Base-by-base conservation (phyloP, 345 rosid species). In the Passiflora organensis region DNA sequence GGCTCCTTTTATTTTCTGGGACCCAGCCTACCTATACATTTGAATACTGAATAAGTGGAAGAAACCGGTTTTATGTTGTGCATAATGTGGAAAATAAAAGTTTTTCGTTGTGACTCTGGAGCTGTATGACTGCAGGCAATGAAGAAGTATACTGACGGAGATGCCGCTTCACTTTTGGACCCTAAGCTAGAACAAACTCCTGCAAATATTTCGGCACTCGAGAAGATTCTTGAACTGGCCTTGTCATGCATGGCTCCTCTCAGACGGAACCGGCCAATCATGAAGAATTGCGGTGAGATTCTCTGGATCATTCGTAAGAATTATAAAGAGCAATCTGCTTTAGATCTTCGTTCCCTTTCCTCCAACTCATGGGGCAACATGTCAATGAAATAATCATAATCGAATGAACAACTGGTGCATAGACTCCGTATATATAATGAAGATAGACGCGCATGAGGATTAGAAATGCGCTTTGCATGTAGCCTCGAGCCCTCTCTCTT, bases 231-330 rank as follows among this genome's bases (percentile, higher is more conserved):
- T 25, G 96, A 93, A 68, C 80, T 89, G 47, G 81, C 95, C 34
- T 68, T 80, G 43, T 85, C 71, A 32, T 91, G 98, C 67, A 42
- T 85, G 71, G 96, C 94, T 59, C 87, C 91, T 2, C 72, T 60
- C 25, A 74, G 87, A 74, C 82, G 79, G 58, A 75, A 55, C 13
- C 73, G 99, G 67, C 94, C 99, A 13, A 74, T 73, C 70, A 89
- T 93, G 96, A 81, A 76, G 68, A 77, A 70, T 44, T 88, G 96
- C 42, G 93, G 80, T 13, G 96, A 91, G 85, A 64, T 86, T 63
- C 79, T 93, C 13, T 88, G 99, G 94, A 67, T 76, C 23, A 78
- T 89, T 34, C 99, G 96, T 11, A 93, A 88, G 74, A 91, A 86
- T 64, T 89, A 76, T 71, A 80, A 80, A 65, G 89, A 81, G 19